Percentiles rank a stretch among this genome's conserved stretches.
Conservation (phyloP, 2,329 filamentous ascomycete species). For the Stachybotrys elegans region DNA sequence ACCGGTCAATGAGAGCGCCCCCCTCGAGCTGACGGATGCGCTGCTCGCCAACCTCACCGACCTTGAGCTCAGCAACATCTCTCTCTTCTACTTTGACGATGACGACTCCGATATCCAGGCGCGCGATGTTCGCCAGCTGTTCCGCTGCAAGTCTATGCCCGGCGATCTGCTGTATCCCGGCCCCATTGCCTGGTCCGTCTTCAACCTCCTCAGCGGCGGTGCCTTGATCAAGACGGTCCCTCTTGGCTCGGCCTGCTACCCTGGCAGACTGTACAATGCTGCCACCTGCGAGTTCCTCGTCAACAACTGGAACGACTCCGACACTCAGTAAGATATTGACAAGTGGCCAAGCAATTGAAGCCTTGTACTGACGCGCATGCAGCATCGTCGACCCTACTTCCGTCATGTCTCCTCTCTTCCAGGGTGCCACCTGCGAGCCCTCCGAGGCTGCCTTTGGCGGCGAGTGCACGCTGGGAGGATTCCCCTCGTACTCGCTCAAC, state of each 20-base stretch:
- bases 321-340: slow-evolving; percentile 13
- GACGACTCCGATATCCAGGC: too few species aligned
- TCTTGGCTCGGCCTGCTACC: slow-evolving; percentile 25
- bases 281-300: slow-evolving; percentile 19
- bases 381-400: slow-evolving; percentile 33
- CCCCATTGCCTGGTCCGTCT: slow-evolving; percentile 22
- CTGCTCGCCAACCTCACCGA: background rate
- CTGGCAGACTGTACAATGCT: slow-evolving; percentile 18
- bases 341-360: too few species aligned
- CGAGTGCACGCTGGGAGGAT: slow-evolving; percentile 34
- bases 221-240: slow-evolving; percentile 26
- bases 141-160: slow-evolving; percentile 26
- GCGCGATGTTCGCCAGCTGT: background rate
- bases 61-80: background rate
- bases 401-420: slow-evolving; percentile 33
- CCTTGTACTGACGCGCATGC: too few species aligned
- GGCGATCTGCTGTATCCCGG: slow-evolving; percentile 25
- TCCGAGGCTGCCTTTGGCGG: slow-evolving; percentile 12
- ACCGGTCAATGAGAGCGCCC: background rate
- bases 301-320: slow-evolving; percentile 21
- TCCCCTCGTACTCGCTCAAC: slow-evolving; percentile 36
- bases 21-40: background rate
- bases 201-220: slow-evolving; percentile 27
- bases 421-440: slow-evolving; percentile 31
- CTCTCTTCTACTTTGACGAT: background rate